Percentiles rank a stretch among this genome's conserved stretches.
Evolutionary conservation across 805 yeast species (phyloP).

Genomic region (Starmerella floricola): DNA sequence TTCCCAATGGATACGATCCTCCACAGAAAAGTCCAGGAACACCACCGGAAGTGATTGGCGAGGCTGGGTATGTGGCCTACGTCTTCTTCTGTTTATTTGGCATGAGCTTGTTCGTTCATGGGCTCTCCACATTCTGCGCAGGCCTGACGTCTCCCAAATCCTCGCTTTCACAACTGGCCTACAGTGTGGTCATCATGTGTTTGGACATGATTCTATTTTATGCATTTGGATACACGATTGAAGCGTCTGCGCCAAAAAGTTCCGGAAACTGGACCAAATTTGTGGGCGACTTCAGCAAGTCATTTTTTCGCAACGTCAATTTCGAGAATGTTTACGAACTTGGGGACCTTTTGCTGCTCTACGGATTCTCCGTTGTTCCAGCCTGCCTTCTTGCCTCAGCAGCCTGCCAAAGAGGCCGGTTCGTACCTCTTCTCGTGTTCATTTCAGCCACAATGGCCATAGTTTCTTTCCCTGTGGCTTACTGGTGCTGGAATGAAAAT

Average conservation of each 20-base stretch:
- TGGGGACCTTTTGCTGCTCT: constrained; percentile 38
- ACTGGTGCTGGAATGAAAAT: constrained; percentile 59
- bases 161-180: constrained; percentile 53
- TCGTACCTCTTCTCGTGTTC: constrained; percentile 59
- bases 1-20: neutral
- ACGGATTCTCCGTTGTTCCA: constrained; percentile 54
- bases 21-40: neutral
- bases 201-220: constrained; percentile 57
- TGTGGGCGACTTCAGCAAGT: constrained; percentile 44
- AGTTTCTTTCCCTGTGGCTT: constrained; percentile 61
- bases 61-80: constrained; percentile 16
- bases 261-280: constrained; percentile 26
- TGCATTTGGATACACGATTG: constrained; percentile 55
- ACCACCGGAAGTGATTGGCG: constrained; percentile 3
- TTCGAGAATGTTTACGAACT: constrained; percentile 30
- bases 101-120: constrained; percentile 19
- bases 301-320: constrained; percentile 38
- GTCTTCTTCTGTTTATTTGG: constrained; percentile 19
- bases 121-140: constrained; percentile 45
- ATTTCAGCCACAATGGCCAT: constrained; percentile 56
- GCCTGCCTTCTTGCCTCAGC: constrained; percentile 61
- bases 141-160: constrained; percentile 58
- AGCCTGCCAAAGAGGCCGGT: constrained; percentile 58
- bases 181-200: constrained; percentile 49
- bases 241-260: constrained; percentile 30